A percentile compares a stretch with the other conserved stretches of the same genome.
Conservation (phyloP, 2,329 filamentous ascomycete genomes). For the Alternaria atra region DNA sequence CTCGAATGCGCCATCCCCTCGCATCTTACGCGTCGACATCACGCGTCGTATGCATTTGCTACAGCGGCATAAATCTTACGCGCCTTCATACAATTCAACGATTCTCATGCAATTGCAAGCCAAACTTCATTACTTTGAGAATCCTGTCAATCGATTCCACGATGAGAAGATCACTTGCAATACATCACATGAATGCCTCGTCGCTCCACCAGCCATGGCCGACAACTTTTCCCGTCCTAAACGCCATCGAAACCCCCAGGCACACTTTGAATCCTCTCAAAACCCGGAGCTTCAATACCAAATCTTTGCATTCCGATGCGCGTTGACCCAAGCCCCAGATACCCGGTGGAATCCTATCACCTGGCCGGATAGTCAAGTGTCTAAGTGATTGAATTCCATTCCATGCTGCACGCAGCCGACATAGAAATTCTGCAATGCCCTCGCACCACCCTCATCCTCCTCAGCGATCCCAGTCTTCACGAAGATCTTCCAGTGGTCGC, state of each 20-base stretch:
- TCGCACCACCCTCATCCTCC: constrained; percentile 3
- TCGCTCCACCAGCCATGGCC: neutral
- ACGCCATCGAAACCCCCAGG: neutral
- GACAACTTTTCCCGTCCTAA: neutral
- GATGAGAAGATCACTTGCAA: neutral
- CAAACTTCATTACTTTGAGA: neutral
- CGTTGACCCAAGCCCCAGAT: neutral
- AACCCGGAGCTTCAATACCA: neutral
- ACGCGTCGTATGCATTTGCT: neutral
- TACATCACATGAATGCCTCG: neutral
- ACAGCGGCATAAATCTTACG: neutral
- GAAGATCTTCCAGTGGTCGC: constrained; percentile 11
- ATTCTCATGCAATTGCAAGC: neutral
- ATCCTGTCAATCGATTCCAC: neutral
- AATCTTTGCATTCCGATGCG: neutral
- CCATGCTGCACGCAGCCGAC: neutral
- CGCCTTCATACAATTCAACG: neutral
- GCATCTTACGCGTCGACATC: neutral
- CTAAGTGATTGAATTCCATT: neutral
- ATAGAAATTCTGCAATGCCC: neutral
- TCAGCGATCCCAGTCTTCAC: neutral
- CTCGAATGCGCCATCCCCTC: neutral
- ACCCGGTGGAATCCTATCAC: neutral
- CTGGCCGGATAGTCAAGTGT: neutral
- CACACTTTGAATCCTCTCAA: neutral